Conservation (phyloP, 306 rosid genomes). For the Abrus pulchellus region DNA sequence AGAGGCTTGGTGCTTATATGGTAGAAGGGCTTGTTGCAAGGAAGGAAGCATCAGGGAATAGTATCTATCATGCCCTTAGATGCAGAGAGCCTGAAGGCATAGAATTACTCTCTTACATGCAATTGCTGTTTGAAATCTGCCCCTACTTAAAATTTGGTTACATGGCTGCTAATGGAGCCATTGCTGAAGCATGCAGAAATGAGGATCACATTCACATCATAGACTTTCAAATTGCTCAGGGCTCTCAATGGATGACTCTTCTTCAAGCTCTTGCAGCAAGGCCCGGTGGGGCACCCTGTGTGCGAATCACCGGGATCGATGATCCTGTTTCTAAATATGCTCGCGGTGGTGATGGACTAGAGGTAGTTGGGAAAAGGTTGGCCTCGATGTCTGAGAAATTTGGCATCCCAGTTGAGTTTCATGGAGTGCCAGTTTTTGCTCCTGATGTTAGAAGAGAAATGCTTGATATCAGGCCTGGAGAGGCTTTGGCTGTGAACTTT, state of each 20-base stretch:
- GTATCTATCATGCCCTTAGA: slow-evolving; percentile 79
- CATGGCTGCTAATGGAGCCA: slow-evolving; percentile 99
- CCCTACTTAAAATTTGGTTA: slow-evolving; percentile 95
- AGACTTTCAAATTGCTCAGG: slow-evolving; percentile 94
- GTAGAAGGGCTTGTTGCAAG: slow-evolving; percentile 96
- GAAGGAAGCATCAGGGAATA: slow-evolving; percentile 80
- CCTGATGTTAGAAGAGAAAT: slow-evolving; percentile 71
- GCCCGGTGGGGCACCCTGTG: slow-evolving; percentile 87
- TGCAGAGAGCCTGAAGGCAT: slow-evolving; percentile 90
- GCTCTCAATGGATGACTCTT: slow-evolving; percentile 91
- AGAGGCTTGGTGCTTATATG: slow-evolving; percentile 95
- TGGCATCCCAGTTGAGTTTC: slow-evolving; percentile 84
- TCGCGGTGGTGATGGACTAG: slow-evolving; percentile 76
- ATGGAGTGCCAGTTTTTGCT: slow-evolving; percentile 76
- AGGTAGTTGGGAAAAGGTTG: slow-evolving; percentile 69
- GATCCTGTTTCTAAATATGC: slow-evolving; percentile 84
- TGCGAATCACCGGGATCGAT: slow-evolving; percentile 87
- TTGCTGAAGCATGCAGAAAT: slow-evolving; percentile 88
- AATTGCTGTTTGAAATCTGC: slow-evolving; percentile 83
- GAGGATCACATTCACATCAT: slow-evolving; percentile 89
- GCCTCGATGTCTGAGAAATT: slow-evolving; percentile 67
- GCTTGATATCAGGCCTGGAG: slow-evolving; percentile 83
- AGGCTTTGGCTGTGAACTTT: slow-evolving; percentile 94
- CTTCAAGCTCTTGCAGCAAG: slow-evolving; percentile 98
- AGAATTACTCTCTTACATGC: slow-evolving; percentile 92